A percentile compares a stretch with the other conserved stretches of the same genome.
phyloP scores from a whole-genome alignment of 805 yeast genomes.

The Metschnikowia lochheadii region DNA sequence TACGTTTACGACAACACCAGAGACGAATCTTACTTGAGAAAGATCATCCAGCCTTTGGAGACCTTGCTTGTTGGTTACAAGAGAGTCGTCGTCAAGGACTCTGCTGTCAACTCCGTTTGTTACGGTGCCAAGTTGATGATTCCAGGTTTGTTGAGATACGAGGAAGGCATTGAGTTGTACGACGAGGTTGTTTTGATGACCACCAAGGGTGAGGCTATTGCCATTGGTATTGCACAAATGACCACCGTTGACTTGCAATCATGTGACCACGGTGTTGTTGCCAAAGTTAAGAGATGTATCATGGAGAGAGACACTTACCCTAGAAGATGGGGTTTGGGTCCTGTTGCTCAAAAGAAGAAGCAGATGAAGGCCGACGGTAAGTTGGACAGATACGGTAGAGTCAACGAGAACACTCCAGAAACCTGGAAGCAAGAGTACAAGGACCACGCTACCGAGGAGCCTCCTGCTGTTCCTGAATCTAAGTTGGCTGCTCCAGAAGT shows the following conservation, averaged over 20 bases:
- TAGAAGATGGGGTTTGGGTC: slow-evolving; percentile 99
- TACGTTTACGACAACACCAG: slow-evolving; percentile 96
- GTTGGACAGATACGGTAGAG: slow-evolving; percentile 92
- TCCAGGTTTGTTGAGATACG: slow-evolving; percentile 96
- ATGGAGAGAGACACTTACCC: slow-evolving; percentile 99
- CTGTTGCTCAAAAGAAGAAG: slow-evolving; percentile 97
- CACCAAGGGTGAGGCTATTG: slow-evolving; percentile 99
- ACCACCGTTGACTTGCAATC: slow-evolving; percentile 93
- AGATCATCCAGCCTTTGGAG: slow-evolving; percentile 92
- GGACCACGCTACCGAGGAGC: slow-evolving; percentile 56
- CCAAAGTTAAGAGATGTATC: slow-evolving; percentile 97
- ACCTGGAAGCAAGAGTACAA: slow-evolving; percentile 86
- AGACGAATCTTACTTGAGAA: slow-evolving; percentile 93
- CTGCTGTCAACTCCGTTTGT: slow-evolving; percentile 97
- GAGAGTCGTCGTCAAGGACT: slow-evolving; percentile 89
- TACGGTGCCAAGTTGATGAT: slow-evolving; percentile 99
- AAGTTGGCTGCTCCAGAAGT: slow-evolving; percentile 46
- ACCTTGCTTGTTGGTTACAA: slow-evolving; percentile 90
- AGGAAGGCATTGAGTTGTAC: slow-evolving; percentile 93
- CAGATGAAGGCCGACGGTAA: slow-evolving; percentile 96
- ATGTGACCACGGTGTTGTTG: slow-evolving; percentile 98
- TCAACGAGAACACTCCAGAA: slow-evolving; percentile 89
- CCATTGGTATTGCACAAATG: slow-evolving; percentile 98
- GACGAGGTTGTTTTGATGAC: slow-evolving; percentile 98
- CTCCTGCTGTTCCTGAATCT: slow-evolving; percentile 56